A percentile compares a stretch with the other conserved stretches of the same genome.
Conservation (phyloP, 225 moss, liverwort and hornwort species). For the Sphagnum contortum region DNA sequence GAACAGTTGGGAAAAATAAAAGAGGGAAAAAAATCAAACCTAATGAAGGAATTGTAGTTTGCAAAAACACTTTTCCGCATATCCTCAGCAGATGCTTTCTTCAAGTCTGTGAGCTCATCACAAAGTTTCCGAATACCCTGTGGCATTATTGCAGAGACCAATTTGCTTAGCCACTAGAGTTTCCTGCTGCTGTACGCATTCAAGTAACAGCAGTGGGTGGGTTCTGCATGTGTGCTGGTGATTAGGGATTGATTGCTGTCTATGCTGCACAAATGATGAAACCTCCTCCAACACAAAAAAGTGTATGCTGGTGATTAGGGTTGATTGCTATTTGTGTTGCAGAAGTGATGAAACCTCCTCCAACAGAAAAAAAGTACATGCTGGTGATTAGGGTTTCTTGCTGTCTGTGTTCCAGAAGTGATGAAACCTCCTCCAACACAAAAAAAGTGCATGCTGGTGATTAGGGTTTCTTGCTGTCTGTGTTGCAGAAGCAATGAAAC, state of each 20-base stretch:
- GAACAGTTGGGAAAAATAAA: not conserved
- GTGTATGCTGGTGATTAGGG: too few relatives aligned
- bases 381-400: not conserved
- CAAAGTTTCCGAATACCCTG: slow-evolving; percentile 82
- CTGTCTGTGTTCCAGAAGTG: too few relatives aligned
- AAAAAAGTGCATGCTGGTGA: not conserved
- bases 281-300: too few relatives aligned
- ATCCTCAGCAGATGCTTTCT: slow-evolving; percentile 80
- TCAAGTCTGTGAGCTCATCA: slow-evolving; percentile 78
- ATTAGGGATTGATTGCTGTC: too few relatives aligned
- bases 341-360: not conserved
- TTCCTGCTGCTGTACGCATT: not conserved
- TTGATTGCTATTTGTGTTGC: too few relatives aligned
- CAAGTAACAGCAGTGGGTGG: too few relatives aligned
- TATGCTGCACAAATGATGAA: too few relatives aligned
- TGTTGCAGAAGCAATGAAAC: not conserved
- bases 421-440: not conserved
- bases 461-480: too few relatives aligned
- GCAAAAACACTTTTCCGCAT: slow-evolving; percentile 91
- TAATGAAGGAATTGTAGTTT: slow-evolving; percentile 80
- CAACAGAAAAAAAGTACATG: not conserved
- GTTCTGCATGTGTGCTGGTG: too few relatives aligned
- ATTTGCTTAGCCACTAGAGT: not conserved
- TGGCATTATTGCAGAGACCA: slow-evolving; percentile 3
- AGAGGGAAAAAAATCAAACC: slow-evolving; percentile 17